Evolutionary conservation across 768 basidiomycete genomes (phyloP), one percentile per base, ranked within the genome.

Genomic region (Daedalea quercina): DNA sequence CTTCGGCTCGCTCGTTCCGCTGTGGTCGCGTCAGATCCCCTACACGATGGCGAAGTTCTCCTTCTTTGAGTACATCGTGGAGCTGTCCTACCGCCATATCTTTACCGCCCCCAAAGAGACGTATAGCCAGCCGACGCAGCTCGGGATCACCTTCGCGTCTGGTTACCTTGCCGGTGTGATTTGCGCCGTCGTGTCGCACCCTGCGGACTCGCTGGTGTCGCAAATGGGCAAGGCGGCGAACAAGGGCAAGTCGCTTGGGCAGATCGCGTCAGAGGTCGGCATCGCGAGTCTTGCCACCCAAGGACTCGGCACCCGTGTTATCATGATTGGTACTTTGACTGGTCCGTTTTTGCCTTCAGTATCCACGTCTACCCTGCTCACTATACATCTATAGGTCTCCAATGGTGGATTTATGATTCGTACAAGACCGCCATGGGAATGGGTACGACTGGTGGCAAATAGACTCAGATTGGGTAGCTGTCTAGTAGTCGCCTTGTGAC

Each of bases 21-120:
- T 91, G 43, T 91, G 89, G 89, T 91, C 89, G 37, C 88, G 89
- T 67, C 89, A 95, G 87, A 93, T 95, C 64, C 94, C 94, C 50
- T 96, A 96, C 79, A 96, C 94, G 64, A 94, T 96, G 93, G 93
- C 93, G 77, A 96, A 96, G 74, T 96, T 96, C 82, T 91, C 81
- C 82, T 92, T 90, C 81, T 94, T 85, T 69, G 91, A 94, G 70
- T 84, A 85, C 77, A 87, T 88, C 62, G 90, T 87, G 67, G 77
- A 83, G 64, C 68, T 88, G 61, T 94, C 94, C 77, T 91, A 91
- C 72, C 90, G 87, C 59, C 81, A 88, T 66, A 87, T 92, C 69
- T 86, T 94, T 73, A 79, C 85, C 42, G 72, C 76, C 53, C 86
- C 88, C 63, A 91, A 90, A 70, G 81, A 86, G 11, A 74, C 79